Evolutionary conservation across 2,329 filamentous ascomycete species (phyloP).

Genomic region (Simplicillium aogashimaense): DNA sequence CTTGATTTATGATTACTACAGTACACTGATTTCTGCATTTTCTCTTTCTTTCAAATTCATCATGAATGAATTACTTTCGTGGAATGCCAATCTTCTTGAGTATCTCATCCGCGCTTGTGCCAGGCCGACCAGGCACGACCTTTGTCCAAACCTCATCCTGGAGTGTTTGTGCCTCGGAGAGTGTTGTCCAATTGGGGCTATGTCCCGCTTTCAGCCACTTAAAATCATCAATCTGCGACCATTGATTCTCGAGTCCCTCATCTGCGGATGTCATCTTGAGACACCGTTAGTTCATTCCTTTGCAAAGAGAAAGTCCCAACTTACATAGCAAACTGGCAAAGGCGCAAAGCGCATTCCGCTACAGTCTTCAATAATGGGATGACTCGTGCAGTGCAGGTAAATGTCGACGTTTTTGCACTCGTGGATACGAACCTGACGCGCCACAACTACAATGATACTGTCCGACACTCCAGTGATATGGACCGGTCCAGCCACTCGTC

Average conservation of each 20-base stretch:
- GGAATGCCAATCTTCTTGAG: conserved; percentile 40
- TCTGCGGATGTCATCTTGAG: conserved; percentile 18
- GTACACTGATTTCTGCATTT: neutral
- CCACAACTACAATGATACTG: conserved; percentile 67
- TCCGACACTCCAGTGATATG: conserved; percentile 70
- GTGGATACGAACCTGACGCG: conserved; percentile 89
- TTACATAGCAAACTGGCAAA: conserved; percentile 59
- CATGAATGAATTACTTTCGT: neutral
- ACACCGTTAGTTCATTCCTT: neutral
- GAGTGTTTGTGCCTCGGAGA: conserved; percentile 52
- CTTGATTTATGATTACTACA: conserved; percentile 1
- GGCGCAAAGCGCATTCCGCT: conserved; percentile 67
- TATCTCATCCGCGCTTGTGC: conserved; percentile 54
- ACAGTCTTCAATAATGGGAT: conserved; percentile 93
- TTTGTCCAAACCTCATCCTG: conserved; percentile 57
- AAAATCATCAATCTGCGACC: conserved; percentile 92
- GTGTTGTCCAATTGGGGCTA: conserved; percentile 78
- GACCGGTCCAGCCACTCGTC: conserved; percentile 67
- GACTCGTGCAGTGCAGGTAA: conserved; percentile 71
- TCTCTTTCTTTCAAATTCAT: neutral
- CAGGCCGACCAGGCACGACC: conserved; percentile 53
- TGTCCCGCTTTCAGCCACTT: conserved; percentile 85
- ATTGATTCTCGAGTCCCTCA: conserved; percentile 51
- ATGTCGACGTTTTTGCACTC: conserved; percentile 72
- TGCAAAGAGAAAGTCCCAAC: conserved; percentile 18